phyloP scores from a whole-genome alignment of 805 yeast genomes.

The Yarrowia sp. region DNA sequence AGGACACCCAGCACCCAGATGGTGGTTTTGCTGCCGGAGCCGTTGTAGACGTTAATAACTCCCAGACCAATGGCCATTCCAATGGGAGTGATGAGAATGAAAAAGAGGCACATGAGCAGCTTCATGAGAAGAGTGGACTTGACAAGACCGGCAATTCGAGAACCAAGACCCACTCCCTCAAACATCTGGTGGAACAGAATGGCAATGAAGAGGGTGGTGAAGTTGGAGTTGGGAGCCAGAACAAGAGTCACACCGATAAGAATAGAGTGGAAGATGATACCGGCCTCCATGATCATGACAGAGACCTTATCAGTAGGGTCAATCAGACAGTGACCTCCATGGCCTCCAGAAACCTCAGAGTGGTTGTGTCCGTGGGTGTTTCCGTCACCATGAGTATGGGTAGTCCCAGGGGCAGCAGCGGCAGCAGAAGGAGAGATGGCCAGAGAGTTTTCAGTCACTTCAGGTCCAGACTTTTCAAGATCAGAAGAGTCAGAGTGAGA shows the following conservation, averaged over 20 bases:
- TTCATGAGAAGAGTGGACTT: slow-evolving; percentile 45
- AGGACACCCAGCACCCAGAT: slow-evolving; percentile 64
- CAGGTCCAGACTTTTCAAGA: neutral
- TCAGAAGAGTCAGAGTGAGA: slow-evolving; percentile 20
- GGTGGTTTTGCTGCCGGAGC: slow-evolving; percentile 53
- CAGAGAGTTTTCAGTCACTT: neutral
- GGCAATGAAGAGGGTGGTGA: slow-evolving; percentile 55
- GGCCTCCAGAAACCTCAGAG: slow-evolving; percentile 28
- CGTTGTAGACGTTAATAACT: slow-evolving; percentile 59
- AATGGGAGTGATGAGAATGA: slow-evolving; percentile 59
- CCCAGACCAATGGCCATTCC: slow-evolving; percentile 75
- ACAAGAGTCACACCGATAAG: slow-evolving; percentile 61
- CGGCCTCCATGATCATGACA: slow-evolving; percentile 49
- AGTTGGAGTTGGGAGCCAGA: slow-evolving; percentile 40
- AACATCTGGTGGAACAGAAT: slow-evolving; percentile 69
- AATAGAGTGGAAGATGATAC: slow-evolving; percentile 63
- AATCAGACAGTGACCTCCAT: slow-evolving; percentile 55
- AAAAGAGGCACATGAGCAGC: slow-evolving; percentile 43
- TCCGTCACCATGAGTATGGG: slow-evolving; percentile 16
- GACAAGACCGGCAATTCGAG: slow-evolving; percentile 59
- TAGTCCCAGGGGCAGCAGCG: slow-evolving; percentile 16
- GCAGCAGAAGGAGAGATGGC: neutral
- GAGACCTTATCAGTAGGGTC: slow-evolving; percentile 28
- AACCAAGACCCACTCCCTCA: slow-evolving; percentile 77
- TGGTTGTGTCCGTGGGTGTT: slow-evolving; percentile 21